Evolutionary conservation across 352 stramenopile genomes (phyloP).

Genomic region (Globisporangium iwayamae): DNA sequence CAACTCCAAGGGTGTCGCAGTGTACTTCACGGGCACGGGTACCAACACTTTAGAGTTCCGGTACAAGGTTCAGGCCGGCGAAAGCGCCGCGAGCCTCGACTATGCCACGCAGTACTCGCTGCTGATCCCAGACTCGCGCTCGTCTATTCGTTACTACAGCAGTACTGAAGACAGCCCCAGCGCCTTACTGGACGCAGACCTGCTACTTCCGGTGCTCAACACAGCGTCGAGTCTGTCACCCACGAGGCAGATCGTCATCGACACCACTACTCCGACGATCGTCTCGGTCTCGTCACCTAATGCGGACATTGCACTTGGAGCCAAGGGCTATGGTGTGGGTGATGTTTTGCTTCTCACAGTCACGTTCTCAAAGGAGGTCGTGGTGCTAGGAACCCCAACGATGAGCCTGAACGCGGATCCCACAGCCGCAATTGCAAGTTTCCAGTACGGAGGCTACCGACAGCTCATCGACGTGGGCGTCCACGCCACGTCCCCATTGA

Average conservation of each 20-base stretch:
- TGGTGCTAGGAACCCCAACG: conserved; percentile 35
- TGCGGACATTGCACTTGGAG: conserved; percentile 24
- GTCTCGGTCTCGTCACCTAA: conserved; percentile 43
- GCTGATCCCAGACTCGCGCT: conserved; percentile 18
- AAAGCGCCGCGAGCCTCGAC: conserved; percentile 42
- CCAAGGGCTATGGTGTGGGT: conserved; percentile 50
- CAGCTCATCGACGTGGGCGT: conserved; percentile 72
- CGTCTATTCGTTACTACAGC: conserved; percentile 10
- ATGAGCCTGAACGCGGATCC: conserved; percentile 44
- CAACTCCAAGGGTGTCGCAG: conserved; percentile 56
- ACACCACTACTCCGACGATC: conserved; percentile 36
- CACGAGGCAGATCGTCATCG: conserved; percentile 31
- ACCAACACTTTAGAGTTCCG: conserved; percentile 54
- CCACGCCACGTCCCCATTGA: conserved; percentile 40
- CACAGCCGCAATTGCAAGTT: conserved; percentile 27
- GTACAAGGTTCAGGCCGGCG: conserved; percentile 52
- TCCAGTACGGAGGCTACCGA: conserved; percentile 49
- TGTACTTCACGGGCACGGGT: conserved; percentile 43
- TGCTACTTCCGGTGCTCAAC: conserved; percentile 30
- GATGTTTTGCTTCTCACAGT: conserved; percentile 71
- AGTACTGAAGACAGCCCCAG: not conserved
- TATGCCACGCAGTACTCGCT: conserved; percentile 47
- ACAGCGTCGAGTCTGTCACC: conserved; percentile 29
- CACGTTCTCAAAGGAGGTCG: conserved; percentile 54
- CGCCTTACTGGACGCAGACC: conserved; percentile 26